phyloP scores from a whole-genome alignment of 257 asterid genomes.

The Salvia hispanica region DNA sequence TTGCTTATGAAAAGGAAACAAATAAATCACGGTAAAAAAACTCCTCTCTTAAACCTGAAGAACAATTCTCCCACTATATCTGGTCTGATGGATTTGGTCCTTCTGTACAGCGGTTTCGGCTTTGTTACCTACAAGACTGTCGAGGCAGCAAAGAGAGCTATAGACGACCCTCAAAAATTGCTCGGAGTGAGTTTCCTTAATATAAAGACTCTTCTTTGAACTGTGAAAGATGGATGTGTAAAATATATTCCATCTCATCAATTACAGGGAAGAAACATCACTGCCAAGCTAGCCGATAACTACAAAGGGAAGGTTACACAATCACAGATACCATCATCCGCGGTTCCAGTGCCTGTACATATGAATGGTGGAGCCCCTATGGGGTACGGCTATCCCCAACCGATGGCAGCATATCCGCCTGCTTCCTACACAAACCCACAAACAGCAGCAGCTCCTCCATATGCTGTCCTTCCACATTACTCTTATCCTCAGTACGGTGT shows the following conservation, averaged over 20 bases:
- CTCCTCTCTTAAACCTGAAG: slow-evolving; percentile 17
- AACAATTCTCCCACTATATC: not conserved
- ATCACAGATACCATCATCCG: slow-evolving; percentile 48
- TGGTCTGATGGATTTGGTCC: slow-evolving; percentile 33
- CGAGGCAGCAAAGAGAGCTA: slow-evolving; percentile 77
- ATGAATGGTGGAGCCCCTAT: slow-evolving; percentile 47
- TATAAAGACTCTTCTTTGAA: not conserved
- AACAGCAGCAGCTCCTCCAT: slow-evolving; percentile 42
- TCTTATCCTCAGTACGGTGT: slow-evolving; percentile 60
- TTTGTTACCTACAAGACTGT: slow-evolving; percentile 74
- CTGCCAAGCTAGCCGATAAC: slow-evolving; percentile 88
- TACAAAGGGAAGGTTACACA: slow-evolving; percentile 60
- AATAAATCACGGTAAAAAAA: slow-evolving; percentile 66
- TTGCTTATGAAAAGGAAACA: slow-evolving; percentile 80
- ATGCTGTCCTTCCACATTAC: slow-evolving; percentile 49
- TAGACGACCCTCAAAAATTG: slow-evolving; percentile 73
- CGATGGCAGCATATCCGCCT: slow-evolving; percentile 47
- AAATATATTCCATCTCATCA: not conserved
- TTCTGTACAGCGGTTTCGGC: slow-evolving; percentile 73
- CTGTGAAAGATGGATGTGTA: not conserved
- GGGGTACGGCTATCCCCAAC: slow-evolving; percentile 61
- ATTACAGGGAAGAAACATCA: slow-evolving; percentile 73
- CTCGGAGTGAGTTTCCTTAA: slow-evolving; percentile 64
- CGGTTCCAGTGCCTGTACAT: slow-evolving; percentile 48
- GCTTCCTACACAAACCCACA: slow-evolving; percentile 49